Evolutionary conservation across 2,329 filamentous ascomycete species (phyloP), one percentile per base, ranked within the genome.

Genomic region (Colletotrichum musicola): DNA sequence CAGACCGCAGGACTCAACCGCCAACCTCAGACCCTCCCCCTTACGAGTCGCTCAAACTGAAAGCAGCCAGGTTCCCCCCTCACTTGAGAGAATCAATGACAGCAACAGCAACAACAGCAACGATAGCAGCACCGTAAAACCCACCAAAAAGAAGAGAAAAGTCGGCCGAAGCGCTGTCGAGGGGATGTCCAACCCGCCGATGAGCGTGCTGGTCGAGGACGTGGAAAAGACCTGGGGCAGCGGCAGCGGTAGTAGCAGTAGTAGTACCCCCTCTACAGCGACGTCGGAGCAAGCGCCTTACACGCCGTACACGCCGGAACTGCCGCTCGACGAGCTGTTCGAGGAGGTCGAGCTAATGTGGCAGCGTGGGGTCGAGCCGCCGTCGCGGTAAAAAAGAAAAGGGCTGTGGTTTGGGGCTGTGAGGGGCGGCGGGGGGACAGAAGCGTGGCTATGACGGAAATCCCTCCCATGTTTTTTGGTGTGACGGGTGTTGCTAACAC

Each of bases 311-410:
- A 42, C 14, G 10, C 35, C 66, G 9, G 56, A 61, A 5, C 14
- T 69, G 47, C 35, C 65, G 18, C 20, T 69, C 42, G 65, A 61
- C 6, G 59, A 68, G 44, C 49, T 64, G 14, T 30, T 70, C 6
- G 68, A 71, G n/a, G 63, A 71, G 51, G 68, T 71, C 20, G 70
- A 70, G 60, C 30, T 47, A 27, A 14, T 68, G 63, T 71, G 68
- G 70, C 66, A 42, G 27, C 46, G 22, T 22, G 62, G 44, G 47
- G n/a, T 47, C 56, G 38, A 27, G 14, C 58, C 12, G 25, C 22
- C 40, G 40, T 27, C 6, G 50, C 18, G 40, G 27, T 30, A 30
- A 12, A 25, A 25, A 25, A 25, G 1, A 18, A 9, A n/a, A 18
- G 9, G 38, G 38, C 38, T 14, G 38, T 10, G 38, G 38, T 13